Conservation (phyloP, 2,329 filamentous ascomycete genomes). For the Pseudonectria buxi region DNA sequence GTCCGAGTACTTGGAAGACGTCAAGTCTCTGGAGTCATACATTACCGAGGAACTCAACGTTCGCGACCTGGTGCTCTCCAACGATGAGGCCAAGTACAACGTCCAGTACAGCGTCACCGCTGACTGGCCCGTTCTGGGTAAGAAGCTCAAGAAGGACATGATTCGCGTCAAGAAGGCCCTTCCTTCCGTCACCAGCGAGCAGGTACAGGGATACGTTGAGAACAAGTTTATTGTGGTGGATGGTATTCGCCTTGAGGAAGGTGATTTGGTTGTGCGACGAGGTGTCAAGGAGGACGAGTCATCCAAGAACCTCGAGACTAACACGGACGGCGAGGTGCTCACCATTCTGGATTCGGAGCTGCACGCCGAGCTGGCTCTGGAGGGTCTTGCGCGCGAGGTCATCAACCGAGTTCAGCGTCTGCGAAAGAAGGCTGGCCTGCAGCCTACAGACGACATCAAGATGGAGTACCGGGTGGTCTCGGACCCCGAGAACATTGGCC, state of each 20-base stretch:
- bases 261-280: slow-evolving; percentile 72
- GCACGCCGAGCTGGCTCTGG: slow-evolving; percentile 78
- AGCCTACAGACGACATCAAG: slow-evolving; percentile 87
- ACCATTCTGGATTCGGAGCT: slow-evolving; percentile 80
- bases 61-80: slow-evolving; percentile 73
- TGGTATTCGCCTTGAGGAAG: slow-evolving; percentile 74
- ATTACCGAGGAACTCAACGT: slow-evolving; percentile 90
- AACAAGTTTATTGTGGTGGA: slow-evolving; percentile 74
- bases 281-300: slow-evolving; percentile 66
- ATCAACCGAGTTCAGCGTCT: slow-evolving; percentile 89
- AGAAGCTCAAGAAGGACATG: slow-evolving; percentile 95
- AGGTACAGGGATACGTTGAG: slow-evolving; percentile 72
- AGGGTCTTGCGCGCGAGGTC: slow-evolving; percentile 85
- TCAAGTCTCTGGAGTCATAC: slow-evolving; percentile 79
- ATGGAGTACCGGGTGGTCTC: slow-evolving; percentile 84
- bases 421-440: slow-evolving; percentile 86
- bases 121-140: slow-evolving; percentile 90
- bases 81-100: slow-evolving; percentile 83
- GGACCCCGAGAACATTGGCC: slow-evolving; percentile 70
- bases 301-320: slow-evolving; percentile 72
- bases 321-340: slow-evolving; percentile 83
- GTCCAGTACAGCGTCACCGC: slow-evolving; percentile 86
- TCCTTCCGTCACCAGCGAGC: slow-evolving; percentile 66
- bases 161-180: slow-evolving; percentile 86
- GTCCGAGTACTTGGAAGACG: slow-evolving; percentile 74